phyloP scores from a whole-genome alignment of 495 filamentous ascomycete genomes.

The Xanthoparmelia taractica region DNA sequence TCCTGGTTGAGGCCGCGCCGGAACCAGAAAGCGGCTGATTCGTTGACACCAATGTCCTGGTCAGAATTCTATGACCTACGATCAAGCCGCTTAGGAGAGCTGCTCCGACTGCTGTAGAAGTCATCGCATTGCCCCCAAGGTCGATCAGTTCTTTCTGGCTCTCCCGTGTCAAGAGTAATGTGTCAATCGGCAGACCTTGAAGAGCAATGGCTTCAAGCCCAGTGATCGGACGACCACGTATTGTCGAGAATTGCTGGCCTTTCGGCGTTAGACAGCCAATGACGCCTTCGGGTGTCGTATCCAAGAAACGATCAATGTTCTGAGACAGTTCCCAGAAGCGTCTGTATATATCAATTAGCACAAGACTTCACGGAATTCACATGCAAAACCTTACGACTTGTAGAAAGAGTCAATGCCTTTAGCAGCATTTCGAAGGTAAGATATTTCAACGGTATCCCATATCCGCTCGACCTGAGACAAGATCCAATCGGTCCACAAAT shows the following conservation, averaged over 20 bases:
- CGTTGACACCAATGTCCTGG: not conserved
- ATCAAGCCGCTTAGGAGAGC: slow-evolving; percentile 51
- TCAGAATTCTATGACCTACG: slow-evolving; percentile 21
- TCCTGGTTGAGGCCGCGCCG: not conserved
- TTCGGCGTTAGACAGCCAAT: slow-evolving; percentile 63
- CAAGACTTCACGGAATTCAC: not conserved
- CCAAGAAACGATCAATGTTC: slow-evolving; percentile 56
- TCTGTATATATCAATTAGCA: not conserved
- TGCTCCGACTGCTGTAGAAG: slow-evolving; percentile 61
- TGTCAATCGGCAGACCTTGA: slow-evolving; percentile 63
- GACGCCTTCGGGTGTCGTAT: slow-evolving; percentile 48
- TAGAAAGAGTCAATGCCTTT: slow-evolving; percentile 46
- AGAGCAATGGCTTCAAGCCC: slow-evolving; percentile 60
- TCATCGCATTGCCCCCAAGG: slow-evolving; percentile 82
- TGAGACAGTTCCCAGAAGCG: slow-evolving; percentile 57
- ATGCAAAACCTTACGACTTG: slow-evolving; percentile 41
- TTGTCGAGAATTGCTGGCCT: slow-evolving; percentile 56
- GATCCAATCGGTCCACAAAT: slow-evolving; percentile 45
- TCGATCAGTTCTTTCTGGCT: slow-evolving; percentile 58
- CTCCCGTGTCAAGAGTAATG: slow-evolving; percentile 56
- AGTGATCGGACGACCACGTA: slow-evolving; percentile 53
- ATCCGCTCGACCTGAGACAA: slow-evolving; percentile 48
- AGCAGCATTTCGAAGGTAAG: slow-evolving; percentile 40
- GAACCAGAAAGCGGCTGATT: not conserved
- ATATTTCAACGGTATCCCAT: slow-evolving; percentile 61